Conservation (phyloP, 2,329 filamentous ascomycete species). For the Botrytis aclada region DNA sequence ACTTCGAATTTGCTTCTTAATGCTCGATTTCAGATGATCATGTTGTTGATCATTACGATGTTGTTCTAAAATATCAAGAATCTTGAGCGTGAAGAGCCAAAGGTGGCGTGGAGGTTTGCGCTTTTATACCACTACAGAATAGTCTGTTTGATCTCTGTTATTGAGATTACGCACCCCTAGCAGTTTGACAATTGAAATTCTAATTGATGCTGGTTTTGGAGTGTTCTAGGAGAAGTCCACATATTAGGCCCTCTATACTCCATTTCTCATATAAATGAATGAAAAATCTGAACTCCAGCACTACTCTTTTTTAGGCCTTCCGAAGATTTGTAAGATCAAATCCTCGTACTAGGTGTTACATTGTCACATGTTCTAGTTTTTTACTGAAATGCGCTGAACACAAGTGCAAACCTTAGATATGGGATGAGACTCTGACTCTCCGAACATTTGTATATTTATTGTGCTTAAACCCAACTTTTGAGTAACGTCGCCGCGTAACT, state of each 20-base stretch:
- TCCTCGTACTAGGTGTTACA: background rate
- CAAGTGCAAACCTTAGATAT: background rate
- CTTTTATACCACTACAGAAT: background rate
- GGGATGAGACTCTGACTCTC: slow-evolving; percentile 1
- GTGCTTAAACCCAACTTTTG: background rate
- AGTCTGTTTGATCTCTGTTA: background rate
- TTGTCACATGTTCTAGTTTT: background rate
- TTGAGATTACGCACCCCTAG: background rate
- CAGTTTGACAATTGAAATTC: background rate
- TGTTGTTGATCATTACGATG: background rate
- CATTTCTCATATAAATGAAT: background rate
- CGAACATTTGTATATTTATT: background rate
- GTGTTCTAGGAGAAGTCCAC: background rate
- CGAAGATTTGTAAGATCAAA: background rate
- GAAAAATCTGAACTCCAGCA: background rate
- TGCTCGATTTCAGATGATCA: background rate
- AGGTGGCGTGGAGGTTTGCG: background rate
- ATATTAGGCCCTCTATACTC: no score
- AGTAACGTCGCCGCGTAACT: background rate
- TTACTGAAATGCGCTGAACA: no score
- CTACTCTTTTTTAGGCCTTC: no score
- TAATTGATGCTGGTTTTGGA: background rate
- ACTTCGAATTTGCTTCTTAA: background rate
- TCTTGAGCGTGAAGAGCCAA: background rate
- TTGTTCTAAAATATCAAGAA: background rate